A percentile compares a stretch with the other conserved stretches of the same genome.
Evolutionary conservation across 2,329 filamentous ascomycete species (phyloP).

Genomic region (Venturia effusa): DNA sequence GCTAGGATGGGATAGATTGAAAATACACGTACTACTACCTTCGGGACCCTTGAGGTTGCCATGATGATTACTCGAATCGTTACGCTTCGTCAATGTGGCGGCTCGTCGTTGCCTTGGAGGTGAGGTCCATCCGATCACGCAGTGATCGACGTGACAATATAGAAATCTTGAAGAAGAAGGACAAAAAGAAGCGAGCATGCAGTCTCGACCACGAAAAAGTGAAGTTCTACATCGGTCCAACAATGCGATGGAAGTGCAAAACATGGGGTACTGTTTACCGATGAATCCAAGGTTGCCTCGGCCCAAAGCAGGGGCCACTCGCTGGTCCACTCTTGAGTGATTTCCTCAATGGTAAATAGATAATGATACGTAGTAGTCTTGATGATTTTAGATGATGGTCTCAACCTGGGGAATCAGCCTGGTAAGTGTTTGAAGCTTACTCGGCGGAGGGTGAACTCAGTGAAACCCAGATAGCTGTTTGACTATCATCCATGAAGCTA

Average conservation of each 20-base stretch:
- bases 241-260: not conserved
- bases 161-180: too few species aligned
- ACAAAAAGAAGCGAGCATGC: too few species aligned
- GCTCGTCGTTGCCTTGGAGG: too few species aligned
- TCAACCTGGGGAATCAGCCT: not conserved
- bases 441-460: too few species aligned
- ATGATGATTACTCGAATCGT: not conserved
- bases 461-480: too few species aligned
- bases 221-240: not conserved
- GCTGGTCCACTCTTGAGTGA: not conserved
- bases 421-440: too few species aligned
- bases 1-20: not conserved
- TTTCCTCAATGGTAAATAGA: not conserved
- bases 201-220: not conserved
- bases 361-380: not conserved
- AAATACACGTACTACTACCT: constrained; percentile 3
- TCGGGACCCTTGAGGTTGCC: not conserved
- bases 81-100: not conserved
- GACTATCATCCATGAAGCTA: too few species aligned
- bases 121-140: too few species aligned
- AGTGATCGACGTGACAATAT: too few species aligned
- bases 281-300: not conserved
- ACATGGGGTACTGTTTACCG: not conserved
- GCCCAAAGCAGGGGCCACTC: not conserved
- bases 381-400: not conserved